Conservation (phyloP, 2,329 filamentous ascomycete species). For the Lasiodiplodia hormozganensis region DNA sequence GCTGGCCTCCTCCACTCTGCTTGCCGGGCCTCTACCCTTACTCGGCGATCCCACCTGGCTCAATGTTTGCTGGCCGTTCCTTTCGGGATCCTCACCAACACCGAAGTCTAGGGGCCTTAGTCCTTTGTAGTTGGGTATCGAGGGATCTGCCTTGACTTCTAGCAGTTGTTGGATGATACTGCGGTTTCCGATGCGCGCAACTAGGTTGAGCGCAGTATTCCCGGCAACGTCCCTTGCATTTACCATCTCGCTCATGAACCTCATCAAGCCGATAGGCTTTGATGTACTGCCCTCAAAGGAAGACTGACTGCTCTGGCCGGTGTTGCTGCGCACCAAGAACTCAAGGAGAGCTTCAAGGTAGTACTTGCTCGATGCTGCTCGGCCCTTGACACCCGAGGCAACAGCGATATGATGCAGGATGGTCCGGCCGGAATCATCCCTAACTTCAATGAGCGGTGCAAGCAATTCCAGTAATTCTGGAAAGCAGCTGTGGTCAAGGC, state of each 20-base stretch:
- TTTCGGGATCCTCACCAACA: slow-evolving; percentile 72
- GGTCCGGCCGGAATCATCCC: slow-evolving; percentile 87
- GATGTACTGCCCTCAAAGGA: slow-evolving; percentile 64
- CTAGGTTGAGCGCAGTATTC: slow-evolving; percentile 93
- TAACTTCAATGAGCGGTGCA: slow-evolving; percentile 86
- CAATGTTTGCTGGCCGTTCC: slow-evolving; percentile 48
- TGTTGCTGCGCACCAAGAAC: slow-evolving; percentile 83
- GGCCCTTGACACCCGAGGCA: slow-evolving; percentile 92
- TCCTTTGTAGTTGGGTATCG: slow-evolving; percentile 88
- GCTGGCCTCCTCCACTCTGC: slow-evolving; percentile 72
- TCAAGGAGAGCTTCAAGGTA: slow-evolving; percentile 94
- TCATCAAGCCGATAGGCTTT: slow-evolving; percentile 82
- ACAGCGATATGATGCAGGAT: slow-evolving; percentile 96
- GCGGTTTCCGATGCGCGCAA: slow-evolving; percentile 88
- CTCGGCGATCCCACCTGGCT: slow-evolving; percentile 42
- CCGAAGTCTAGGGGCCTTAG: slow-evolving; percentile 93
- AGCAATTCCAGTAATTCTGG: slow-evolving; percentile 88
- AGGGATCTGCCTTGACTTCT: slow-evolving; percentile 93
- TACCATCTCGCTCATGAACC: slow-evolving; percentile 97
- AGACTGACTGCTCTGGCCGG: slow-evolving; percentile 40
- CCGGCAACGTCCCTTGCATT: slow-evolving; percentile 93
- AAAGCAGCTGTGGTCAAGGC: slow-evolving; percentile 88
- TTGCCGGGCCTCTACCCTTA: slow-evolving; percentile 47
- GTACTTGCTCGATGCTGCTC: slow-evolving; percentile 89
- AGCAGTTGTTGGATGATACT: slow-evolving; percentile 97